Evolutionary conservation across 2,329 filamentous ascomycete species (phyloP).

Genomic region (Cladosporium sp.): DNA sequence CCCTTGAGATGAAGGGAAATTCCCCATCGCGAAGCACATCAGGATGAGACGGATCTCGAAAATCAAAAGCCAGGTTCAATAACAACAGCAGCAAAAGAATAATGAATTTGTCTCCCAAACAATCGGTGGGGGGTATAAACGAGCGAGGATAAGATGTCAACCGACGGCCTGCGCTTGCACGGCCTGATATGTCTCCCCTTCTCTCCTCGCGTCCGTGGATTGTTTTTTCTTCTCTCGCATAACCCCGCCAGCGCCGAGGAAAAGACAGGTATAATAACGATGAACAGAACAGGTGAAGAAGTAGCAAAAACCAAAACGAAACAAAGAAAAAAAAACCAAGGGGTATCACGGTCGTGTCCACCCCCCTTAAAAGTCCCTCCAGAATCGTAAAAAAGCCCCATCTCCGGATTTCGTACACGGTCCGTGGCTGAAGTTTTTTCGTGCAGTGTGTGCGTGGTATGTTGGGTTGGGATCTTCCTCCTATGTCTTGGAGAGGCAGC

Average conservation of each 20-base stretch:
- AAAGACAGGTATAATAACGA: neutral
- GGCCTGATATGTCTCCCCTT: neutral
- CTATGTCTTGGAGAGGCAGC: neutral
- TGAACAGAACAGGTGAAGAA: neutral
- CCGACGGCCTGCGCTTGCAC: neutral
- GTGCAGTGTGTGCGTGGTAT: neutral
- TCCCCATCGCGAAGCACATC: too few species aligned
- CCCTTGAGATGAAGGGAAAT: too few species aligned
- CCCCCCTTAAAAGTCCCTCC: neutral
- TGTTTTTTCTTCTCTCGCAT: neutral
- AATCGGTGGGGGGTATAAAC: neutral
- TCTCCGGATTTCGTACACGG: slow-evolving; percentile 5
- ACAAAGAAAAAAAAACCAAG: too few species aligned
- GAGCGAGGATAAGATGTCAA: neutral
- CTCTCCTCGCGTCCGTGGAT: neutral
- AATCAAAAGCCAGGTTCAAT: too few species aligned
- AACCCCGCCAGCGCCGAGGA: neutral
- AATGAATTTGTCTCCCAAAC: too few species aligned
- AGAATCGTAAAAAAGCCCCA: neutral
- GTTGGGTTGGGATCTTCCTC: neutral
- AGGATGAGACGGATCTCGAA: too few species aligned
- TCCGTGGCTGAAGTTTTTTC: neutral
- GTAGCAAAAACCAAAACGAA: too few species aligned
- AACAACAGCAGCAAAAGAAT: too few species aligned
- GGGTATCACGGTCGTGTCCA: neutral